Base-by-base conservation (phyloP, 805 yeast species). In the Pichia membranifaciens region DNA sequence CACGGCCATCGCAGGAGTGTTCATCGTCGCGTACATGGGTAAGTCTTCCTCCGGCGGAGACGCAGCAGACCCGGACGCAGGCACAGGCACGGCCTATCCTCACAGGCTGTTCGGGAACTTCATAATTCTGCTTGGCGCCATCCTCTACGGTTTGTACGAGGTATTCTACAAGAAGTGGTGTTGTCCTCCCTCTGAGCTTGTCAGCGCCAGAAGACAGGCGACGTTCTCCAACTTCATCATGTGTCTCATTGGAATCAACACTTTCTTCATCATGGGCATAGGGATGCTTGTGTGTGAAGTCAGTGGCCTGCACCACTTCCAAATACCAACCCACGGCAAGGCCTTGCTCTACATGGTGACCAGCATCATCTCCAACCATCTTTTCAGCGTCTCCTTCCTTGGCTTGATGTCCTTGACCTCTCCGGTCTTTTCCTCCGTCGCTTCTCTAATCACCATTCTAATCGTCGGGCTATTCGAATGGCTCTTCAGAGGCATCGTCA, bases 401-500 rank as follows among this genome's bases (percentile, higher is more conserved):
- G 75, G 88, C 2, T 67, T 87, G 53, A 85, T 87, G 85, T 82
- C 95, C 0, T 72, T 87, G 47, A 87, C 96, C 0, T 81, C 86
- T 3, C 96, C 96, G 0, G 95, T 88, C 2, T 68, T 88, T 38
- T 84, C 93, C 1, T 78, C 86, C 0, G 82, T 78, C 21, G 64
- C 71, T 2, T 65, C 71, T 4, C 67, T 87, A 49, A 72, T 87
- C 42, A 86, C 96, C 0, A 88, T 89, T 18, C 74, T 87, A 52
- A 62, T 87, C 45, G 93, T 88, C 38, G 95, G 96, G 0, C 43
- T 85, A 1, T 80, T 80, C 18, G 96, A 87, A 59, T 85, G 84
- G 82, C 45, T 74, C 0, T 55, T 84, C 9, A 84, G 84, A 65
- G 85, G 82, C 4, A 75, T 78, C 21, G 69, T 63, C 2, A 68